Conservation (phyloP, 176 grass and related monocot genomes). For the Carex cristatella region DNA sequence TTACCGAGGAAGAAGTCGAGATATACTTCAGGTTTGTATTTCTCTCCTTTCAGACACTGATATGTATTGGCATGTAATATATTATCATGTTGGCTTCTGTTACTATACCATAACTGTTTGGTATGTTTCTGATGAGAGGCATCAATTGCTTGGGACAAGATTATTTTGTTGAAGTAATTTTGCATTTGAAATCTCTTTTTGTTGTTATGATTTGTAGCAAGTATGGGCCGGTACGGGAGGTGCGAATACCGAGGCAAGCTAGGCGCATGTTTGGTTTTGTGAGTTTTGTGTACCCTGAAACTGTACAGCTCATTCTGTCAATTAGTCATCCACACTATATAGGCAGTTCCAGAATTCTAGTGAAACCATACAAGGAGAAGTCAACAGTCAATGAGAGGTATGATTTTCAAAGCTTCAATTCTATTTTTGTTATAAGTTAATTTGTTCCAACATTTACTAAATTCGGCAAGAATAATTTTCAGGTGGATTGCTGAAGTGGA, state of each 20-base stretch:
- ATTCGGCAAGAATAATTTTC: neutral
- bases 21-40: conserved; percentile 56
- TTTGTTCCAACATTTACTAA: neutral
- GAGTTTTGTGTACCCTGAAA: conserved; percentile 63
- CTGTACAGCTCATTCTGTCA: conserved; percentile 51
- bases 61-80: neutral
- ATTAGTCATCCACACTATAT: conserved; percentile 72
- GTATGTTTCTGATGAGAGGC: neutral
- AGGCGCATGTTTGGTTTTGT: conserved; percentile 94
- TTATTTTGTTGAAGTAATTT: neutral
- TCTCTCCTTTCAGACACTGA: neutral
- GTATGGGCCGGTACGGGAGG: conserved; percentile 59
- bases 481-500: neutral
- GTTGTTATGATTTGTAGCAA: conserved; percentile 31
- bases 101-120: too few species aligned
- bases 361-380: conserved; percentile 82
- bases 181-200: neutral
- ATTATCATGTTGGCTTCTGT: neutral
- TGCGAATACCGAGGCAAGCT: conserved; percentile 83
- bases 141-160: neutral
- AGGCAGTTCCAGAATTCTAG: conserved; percentile 55
- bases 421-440: neutral
- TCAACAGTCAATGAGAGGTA: conserved; percentile 61
- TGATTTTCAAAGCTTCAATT: neutral
- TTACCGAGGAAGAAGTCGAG: conserved; percentile 59